Conservation (phyloP, 768 basidiomycete genomes). For the Lentinula detonsa region DNA sequence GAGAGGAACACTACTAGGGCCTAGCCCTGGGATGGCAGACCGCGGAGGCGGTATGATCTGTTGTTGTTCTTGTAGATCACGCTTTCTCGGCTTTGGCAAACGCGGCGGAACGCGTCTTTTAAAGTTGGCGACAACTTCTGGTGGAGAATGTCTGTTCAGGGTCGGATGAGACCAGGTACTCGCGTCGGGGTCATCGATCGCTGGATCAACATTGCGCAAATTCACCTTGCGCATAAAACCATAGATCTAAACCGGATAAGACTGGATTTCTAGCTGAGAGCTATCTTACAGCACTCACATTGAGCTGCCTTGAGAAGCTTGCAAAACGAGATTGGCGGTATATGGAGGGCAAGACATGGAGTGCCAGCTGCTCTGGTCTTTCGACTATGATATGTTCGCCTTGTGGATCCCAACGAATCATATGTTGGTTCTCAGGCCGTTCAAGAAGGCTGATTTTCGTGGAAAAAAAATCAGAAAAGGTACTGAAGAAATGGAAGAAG, state of each 20-base stretch:
- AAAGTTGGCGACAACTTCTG: constrained; percentile 89
- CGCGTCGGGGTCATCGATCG: constrained; percentile 92
- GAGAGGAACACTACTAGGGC: constrained; percentile 44
- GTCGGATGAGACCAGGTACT: constrained; percentile 96
- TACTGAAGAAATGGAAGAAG: neutral
- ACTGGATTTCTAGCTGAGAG: constrained; percentile 20
- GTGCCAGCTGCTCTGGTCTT: constrained; percentile 86
- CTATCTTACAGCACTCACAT: constrained; percentile 52
- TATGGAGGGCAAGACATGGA: constrained; percentile 89
- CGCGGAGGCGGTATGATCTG: constrained; percentile 62
- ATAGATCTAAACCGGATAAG: constrained; percentile 65
- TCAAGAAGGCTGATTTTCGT: constrained; percentile 65
- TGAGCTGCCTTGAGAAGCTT: constrained; percentile 95
- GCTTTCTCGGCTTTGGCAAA: constrained; percentile 81
- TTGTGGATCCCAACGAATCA: constrained; percentile 94
- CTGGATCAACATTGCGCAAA: constrained; percentile 90
- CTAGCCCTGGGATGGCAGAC: constrained; percentile 61
- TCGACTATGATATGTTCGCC: constrained; percentile 96
- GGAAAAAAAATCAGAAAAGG: constrained; percentile 13
- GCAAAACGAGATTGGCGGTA: constrained; percentile 97
- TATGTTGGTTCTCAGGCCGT: constrained; percentile 89
- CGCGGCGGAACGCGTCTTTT: constrained; percentile 94
- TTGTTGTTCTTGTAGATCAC: constrained; percentile 64
- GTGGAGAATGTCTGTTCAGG: constrained; percentile 83
- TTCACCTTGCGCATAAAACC: constrained; percentile 99